These are phyloP conservation scores for Myriosclerotinia duriaeana DNA, from an alignment of 2,329 filamentous ascomycete species.

Conservation along the genomic window DNA sequence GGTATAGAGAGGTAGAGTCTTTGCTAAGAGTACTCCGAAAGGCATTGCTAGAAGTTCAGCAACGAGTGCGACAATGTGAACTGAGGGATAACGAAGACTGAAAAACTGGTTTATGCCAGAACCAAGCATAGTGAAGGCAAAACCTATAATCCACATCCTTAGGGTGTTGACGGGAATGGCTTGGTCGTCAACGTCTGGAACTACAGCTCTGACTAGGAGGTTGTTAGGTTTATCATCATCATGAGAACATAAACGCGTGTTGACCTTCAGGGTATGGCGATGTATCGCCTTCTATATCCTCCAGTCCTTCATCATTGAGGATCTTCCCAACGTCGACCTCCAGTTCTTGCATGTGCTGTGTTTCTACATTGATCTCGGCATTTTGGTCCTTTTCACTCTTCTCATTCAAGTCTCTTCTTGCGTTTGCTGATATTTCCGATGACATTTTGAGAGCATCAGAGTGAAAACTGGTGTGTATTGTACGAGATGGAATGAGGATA, in stretches of 20 bases:
- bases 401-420: conserved; percentile 1
- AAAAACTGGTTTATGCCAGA: conserved; percentile 36
- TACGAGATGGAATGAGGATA: neutral
- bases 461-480: neutral
- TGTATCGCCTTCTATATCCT: conserved; percentile 28
- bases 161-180: conserved; percentile 65
- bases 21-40: conserved; percentile 40
- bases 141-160: conserved; percentile 63
- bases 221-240: conserved; percentile 42
- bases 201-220: conserved; percentile 50
- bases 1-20: conserved; percentile 41
- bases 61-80: conserved; percentile 30
- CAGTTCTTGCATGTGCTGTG: conserved; percentile 29
- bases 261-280: conserved; percentile 62
- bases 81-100: conserved; percentile 40
- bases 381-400: conserved; percentile 11
- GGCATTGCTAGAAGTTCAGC: conserved; percentile 33
- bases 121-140: conserved; percentile 40
- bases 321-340: conserved; percentile 29
- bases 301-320: conserved; percentile 25
- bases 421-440: conserved; percentile 4
- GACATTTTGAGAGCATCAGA: neutral
- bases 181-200: conserved; percentile 64
- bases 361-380: conserved; percentile 22
- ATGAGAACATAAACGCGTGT: too few species aligned